Base-by-base conservation (phyloP, 78 protist genomes). In the Dictyostelium firmibasis region DNA sequence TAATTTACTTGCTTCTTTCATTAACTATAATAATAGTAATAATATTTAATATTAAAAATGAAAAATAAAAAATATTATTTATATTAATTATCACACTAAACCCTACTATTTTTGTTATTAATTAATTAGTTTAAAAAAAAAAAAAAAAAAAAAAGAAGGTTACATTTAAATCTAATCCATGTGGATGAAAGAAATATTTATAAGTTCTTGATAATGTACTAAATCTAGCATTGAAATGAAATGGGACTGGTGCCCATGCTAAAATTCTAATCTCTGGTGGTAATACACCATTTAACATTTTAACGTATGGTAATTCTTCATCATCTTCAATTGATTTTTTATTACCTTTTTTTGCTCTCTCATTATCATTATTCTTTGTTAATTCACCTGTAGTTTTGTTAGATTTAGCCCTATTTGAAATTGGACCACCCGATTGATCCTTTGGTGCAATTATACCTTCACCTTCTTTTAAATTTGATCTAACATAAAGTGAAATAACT, bases 401-500 rank as follows among this genome's bases (percentile, higher is more conserved):
- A 16, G 81, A n/a, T 47, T 83, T 69, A 7, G 25, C 18, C 11
- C 77, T 25, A 27, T 25, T 69, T 69, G 43, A 69, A 16, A 76
- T 67, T 47, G 77, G 81, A 5, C 77, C 77, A 69, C 77, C 77
- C n/a, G 81, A 83, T 38, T 36, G 50, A 20, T 74, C 33, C 0
- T 25, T 13, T 60, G 93, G 93, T 23, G 84, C 27, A 25, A 79
- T 70, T 1, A 81, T 38, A 27, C 86, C 96, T 16, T 44, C 92
- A 25, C 91, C 96, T 44, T 84, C 85, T 20, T 33, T 25, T 62
- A 84, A 53, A 74, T 83, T 84, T 11, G 96, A 92, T 84, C 96
- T 33, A 33, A 92, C 96, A 84, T 92, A 86, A 18, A 92, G 72
- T 77, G 96, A 83, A 36, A 92, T 74, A 23, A 92, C 96, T 53